phyloP scores from a whole-genome alignment of 2,329 filamentous ascomycete species.

The Fusarium tupiense region DNA sequence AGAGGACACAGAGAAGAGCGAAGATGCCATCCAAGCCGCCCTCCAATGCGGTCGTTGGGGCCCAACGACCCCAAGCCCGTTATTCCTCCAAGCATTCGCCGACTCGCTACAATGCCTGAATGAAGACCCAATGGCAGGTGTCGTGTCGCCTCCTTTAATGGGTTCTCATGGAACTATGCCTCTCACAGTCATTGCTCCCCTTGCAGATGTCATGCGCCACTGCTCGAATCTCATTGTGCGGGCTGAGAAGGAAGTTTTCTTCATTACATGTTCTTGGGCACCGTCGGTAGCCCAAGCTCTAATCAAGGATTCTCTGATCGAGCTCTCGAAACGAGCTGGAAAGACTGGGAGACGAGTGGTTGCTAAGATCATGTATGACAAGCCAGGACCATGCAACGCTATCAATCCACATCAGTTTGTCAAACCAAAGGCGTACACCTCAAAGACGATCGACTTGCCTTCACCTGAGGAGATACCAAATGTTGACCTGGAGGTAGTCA shows the following conservation, averaged over 20 bases:
- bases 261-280: conserved; percentile 82
- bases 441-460: conserved; percentile 69
- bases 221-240: conserved; percentile 80
- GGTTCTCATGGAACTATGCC: conserved; percentile 70
- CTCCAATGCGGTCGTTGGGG: conserved; percentile 75
- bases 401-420: conserved; percentile 73
- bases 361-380: conserved; percentile 81
- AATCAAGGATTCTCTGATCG: conserved; percentile 73
- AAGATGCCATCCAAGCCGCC: conserved; percentile 62
- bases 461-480: conserved; percentile 72
- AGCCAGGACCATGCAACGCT: conserved; percentile 71
- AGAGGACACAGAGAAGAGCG: conserved; percentile 42
- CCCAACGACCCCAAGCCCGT: conserved; percentile 66
- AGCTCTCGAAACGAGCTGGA: conserved; percentile 73
- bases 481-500: conserved; percentile 77
- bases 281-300: conserved; percentile 73
- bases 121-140: conserved; percentile 59
- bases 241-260: conserved; percentile 76
- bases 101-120: conserved; percentile 69
- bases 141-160: conserved; percentile 63
- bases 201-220: conserved; percentile 74
- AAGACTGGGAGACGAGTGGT: conserved; percentile 65
- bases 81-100: conserved; percentile 76
- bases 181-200: conserved; percentile 68
- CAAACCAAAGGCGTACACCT: conserved; percentile 65